Base-by-base conservation (phyloP, 148 eudicot species). In the Arbutus unedo region DNA sequence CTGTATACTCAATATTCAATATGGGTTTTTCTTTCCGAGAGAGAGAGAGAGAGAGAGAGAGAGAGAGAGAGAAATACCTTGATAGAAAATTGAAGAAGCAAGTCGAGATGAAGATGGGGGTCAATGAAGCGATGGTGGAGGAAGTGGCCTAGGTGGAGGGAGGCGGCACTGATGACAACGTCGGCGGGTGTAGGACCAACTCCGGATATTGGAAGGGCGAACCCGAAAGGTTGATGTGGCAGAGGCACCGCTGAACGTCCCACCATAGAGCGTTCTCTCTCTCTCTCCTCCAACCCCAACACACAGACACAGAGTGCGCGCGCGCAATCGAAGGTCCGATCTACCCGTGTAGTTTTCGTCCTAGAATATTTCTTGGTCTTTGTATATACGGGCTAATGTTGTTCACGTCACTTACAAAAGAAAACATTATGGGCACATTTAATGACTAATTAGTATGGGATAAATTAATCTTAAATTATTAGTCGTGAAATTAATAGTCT, bases 71-170 rank as follows among this genome's bases (percentile, higher is more conserved):
- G 19, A 4, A 2, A 18, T 77, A 91, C 93, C 91, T 87, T 81
- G 84, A 88, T 19, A 76, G 90, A 82, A 80, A 90, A 86, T 76
- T 47, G 86, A 75, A 87, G 87, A 71, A 87, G 81, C 6, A 85
- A 83, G n/a, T 78, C 79, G 11, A 87, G 88, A 5, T 75, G 87
- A 54, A 85, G 83, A 51, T 82, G 86, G 89, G 74, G 84, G 83
- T 68, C 64, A 81, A 78, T 50, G 86, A 85, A 50, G 73, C 85
- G 66, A 66, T 57, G 86, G 51, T 76, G 88, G 87, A 88, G 83
- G 87, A 91, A 88, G 80, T 84, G 81, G 78, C 85, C 90, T 77
- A 88, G 90, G 88, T 87, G 90, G 85, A 89, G 85, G 54, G 93
- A 86, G 82, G 87, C 89, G 78, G 90, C 85, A 90, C 88, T 68